A percentile compares a stretch with the other conserved stretches of the same genome.
Evolutionary conservation across 148 eudicot genomes (phyloP).

Genomic region (Chenopodium formosanum): DNA sequence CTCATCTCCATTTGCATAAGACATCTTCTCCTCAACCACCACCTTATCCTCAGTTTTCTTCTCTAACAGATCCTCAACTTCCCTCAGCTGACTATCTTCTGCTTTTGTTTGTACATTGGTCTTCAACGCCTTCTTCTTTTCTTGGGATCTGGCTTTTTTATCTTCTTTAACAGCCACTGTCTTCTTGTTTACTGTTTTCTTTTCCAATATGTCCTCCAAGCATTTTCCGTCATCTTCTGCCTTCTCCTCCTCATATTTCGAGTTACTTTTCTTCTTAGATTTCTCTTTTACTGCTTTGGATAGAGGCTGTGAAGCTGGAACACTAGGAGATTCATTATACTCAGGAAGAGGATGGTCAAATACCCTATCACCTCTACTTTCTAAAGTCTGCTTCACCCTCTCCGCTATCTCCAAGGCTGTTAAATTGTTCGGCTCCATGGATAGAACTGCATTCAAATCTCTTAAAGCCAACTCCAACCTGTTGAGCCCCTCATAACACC

Average conservation of each 20-base stretch:
- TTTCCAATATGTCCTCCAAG: conserved; percentile 18
- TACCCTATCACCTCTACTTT: conserved; percentile 31
- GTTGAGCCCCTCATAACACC: conserved; percentile 84
- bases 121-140: conserved; percentile 32
- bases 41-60: conserved; percentile 69
- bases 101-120: conserved; percentile 18
- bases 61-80: conserved; percentile 24
- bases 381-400: conserved; percentile 54
- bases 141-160: conserved; percentile 12
- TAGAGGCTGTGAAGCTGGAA: conserved; percentile 22
- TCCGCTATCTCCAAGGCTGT: conserved; percentile 79
- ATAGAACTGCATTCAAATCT: conserved; percentile 59
- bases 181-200: conserved; percentile 14
- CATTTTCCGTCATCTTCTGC: neutral
- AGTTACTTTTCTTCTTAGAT: conserved; percentile 32
- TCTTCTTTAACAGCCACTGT: conserved; percentile 39
- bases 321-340: conserved; percentile 42
- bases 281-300: conserved; percentile 38
- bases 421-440: conserved; percentile 77
- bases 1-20: conserved; percentile 37
- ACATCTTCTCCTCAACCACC: conserved; percentile 72
- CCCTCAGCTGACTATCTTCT: conserved; percentile 21
- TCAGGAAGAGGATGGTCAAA: conserved; percentile 54
- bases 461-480: conserved; percentile 69
- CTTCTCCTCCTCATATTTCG: conserved; percentile 27